phyloP scores from a whole-genome alignment of 768 basidiomycete species.

The Russula abietina region DNA sequence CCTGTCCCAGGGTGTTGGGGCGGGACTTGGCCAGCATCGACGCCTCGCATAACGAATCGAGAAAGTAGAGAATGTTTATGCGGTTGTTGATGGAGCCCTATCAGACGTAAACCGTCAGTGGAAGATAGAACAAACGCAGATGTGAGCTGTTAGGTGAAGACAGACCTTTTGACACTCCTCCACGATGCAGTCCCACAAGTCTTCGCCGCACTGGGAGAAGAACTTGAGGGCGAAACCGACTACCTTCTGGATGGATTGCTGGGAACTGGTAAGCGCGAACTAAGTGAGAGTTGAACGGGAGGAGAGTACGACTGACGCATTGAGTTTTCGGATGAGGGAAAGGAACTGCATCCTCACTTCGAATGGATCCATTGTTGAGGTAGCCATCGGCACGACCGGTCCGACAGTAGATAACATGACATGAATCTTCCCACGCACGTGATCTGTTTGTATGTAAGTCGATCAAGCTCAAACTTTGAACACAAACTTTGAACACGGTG shows the following conservation, averaged over 20 bases:
- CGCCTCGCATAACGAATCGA: conserved; percentile 81
- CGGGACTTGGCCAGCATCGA: conserved; percentile 64
- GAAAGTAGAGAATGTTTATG: conserved; percentile 90
- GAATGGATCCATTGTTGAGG: conserved; percentile 48
- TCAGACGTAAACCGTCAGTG: background rate
- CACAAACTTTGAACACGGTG: too few species aligned
- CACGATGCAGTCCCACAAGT: conserved; percentile 88
- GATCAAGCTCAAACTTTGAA: too few species aligned
- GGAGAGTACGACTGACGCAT: conserved; percentile 46
- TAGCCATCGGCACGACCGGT: background rate
- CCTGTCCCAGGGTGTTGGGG: conserved; percentile 37
- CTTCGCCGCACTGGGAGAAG: conserved; percentile 79
- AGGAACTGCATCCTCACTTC: conserved; percentile 75
- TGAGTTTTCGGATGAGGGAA: conserved; percentile 51
- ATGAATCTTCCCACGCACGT: background rate
- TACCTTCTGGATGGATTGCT: conserved; percentile 83
- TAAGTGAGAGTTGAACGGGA: conserved; percentile 20
- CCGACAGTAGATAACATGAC: background rate
- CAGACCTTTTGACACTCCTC: conserved; percentile 85
- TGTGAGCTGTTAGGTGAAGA: conserved; percentile 15
- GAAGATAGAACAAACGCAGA: background rate
- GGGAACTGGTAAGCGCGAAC: conserved; percentile 49
- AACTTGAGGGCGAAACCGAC: conserved; percentile 82
- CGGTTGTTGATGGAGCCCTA: conserved; percentile 77
- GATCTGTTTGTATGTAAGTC: background rate